Evolutionary conservation across 1,284 basidiomycete species (phyloP).

Genomic region (Cryptococcus sp.): DNA sequence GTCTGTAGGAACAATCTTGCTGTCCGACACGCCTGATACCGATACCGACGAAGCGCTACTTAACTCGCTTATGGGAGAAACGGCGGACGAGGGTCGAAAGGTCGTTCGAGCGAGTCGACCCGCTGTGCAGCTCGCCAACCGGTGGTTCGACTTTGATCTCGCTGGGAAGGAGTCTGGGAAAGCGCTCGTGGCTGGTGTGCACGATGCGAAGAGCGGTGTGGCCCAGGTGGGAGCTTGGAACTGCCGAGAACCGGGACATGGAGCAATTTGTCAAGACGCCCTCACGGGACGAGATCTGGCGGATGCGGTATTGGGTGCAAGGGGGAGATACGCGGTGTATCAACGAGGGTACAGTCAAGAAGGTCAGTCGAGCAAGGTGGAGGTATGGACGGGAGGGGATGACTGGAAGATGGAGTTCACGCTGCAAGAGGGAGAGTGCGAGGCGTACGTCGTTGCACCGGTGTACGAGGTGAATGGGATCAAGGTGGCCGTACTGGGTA

Average conservation of each 20-base stretch:
- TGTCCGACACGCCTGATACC: slow-evolving; percentile 27
- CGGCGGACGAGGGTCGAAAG: slow-evolving; percentile 5
- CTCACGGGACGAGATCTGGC: slow-evolving; percentile 13
- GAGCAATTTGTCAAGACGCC: slow-evolving; percentile 10
- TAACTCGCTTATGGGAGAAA: slow-evolving; percentile 7
- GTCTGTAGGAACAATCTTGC: slow-evolving; percentile 27
- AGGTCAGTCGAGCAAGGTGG: background rate
- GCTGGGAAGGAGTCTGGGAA: slow-evolving; percentile 13
- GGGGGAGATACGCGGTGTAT: slow-evolving; percentile 1
- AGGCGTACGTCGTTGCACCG: slow-evolving; percentile 12
- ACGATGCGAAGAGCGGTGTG: slow-evolving; percentile 6
- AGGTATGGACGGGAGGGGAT: background rate
- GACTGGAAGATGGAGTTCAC: slow-evolving; percentile 5
- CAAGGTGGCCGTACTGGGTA: slow-evolving; percentile 22
- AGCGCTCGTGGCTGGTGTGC: slow-evolving; percentile 14
- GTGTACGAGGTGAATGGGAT: slow-evolving; percentile 7
- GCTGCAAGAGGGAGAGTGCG: slow-evolving; percentile 13
- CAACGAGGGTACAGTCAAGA: slow-evolving; percentile 3
- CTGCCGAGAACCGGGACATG: slow-evolving; percentile 6
- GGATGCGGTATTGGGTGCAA: slow-evolving; percentile 3
- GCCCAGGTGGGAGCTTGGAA: slow-evolving; percentile 26
- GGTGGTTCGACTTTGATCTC: slow-evolving; percentile 23
- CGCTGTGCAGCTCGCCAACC: slow-evolving; percentile 2
- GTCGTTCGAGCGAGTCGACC: slow-evolving; percentile 12
- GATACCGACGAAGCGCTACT: slow-evolving; percentile 16